These are phyloP conservation scores for Nicotiana benthamiana DNA, from an alignment of 257 asterid species.

Conservation along the genomic window DNA sequence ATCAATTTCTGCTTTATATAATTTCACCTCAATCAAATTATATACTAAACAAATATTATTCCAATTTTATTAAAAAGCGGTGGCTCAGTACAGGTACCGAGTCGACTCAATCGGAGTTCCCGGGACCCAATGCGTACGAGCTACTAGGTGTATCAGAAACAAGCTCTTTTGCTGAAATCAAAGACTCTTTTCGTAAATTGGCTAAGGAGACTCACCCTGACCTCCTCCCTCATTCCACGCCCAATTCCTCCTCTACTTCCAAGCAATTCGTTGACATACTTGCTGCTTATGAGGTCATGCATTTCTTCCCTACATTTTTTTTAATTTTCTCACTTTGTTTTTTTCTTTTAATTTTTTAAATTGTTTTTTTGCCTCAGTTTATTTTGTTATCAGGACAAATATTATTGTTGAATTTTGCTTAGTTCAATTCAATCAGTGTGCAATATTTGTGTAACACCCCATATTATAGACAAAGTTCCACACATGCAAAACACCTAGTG, in stretches of 20 bases:
- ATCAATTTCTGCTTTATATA: not conserved
- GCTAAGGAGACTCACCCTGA: slow-evolving; percentile 96
- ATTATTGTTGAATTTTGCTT: not conserved
- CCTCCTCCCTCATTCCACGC: slow-evolving; percentile 32
- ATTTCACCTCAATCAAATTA: not conserved
- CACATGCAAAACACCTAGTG: too few relatives aligned
- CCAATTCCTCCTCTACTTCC: slow-evolving; percentile 37
- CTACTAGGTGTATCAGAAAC: slow-evolving; percentile 60
- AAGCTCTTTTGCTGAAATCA: slow-evolving; percentile 68
- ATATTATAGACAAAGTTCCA: too few relatives aligned
- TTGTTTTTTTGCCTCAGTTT: not conserved
- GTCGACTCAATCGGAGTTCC: slow-evolving; percentile 43
- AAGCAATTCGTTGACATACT: slow-evolving; percentile 61
- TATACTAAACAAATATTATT: not conserved
- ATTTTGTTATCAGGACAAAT: not conserved
- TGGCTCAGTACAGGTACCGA: slow-evolving; percentile 50
- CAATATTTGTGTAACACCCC: too few relatives aligned
- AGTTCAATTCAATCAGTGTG: not conserved
- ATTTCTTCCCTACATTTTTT: not conserved
- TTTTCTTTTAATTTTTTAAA: not conserved
- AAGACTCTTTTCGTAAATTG: slow-evolving; percentile 65
- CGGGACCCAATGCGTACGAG: slow-evolving; percentile 68
- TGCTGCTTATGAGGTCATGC: slow-evolving; percentile 84
- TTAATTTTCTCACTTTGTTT: not conserved
- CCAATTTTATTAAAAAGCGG: slow-evolving; percentile 25